phyloP scores from a whole-genome alignment of 768 basidiomycete species.

The Panellus pusillus region DNA sequence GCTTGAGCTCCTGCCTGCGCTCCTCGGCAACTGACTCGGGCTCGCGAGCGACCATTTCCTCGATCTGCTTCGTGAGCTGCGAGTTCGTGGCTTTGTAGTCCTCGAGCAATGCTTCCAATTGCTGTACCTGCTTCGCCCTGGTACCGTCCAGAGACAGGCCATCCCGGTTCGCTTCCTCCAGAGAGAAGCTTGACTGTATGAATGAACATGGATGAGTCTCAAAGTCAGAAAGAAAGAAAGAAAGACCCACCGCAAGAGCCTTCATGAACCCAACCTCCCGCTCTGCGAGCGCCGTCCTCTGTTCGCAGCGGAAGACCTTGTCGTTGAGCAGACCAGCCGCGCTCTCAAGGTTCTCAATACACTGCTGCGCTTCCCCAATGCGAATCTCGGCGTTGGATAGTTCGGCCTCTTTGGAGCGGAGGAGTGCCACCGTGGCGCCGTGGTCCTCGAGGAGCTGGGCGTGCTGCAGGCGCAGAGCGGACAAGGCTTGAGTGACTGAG shows the following conservation, averaged over 20 bases:
- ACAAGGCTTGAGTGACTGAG: slow-evolving; percentile 56
- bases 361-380: slow-evolving; percentile 36
- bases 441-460: slow-evolving; percentile 68
- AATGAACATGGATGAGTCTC: background rate
- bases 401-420: slow-evolving; percentile 56
- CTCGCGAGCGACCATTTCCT: slow-evolving; percentile 40
- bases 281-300: slow-evolving; percentile 39
- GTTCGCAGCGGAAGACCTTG: slow-evolving; percentile 31
- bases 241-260: slow-evolving; percentile 60
- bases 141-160: slow-evolving; percentile 33
- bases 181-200: slow-evolving; percentile 60
- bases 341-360: slow-evolving; percentile 33
- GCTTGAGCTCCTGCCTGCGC: slow-evolving; percentile 38
- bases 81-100: slow-evolving; percentile 55
- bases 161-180: slow-evolving; percentile 49
- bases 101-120: slow-evolving; percentile 55
- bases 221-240: background rate
- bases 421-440: slow-evolving; percentile 53
- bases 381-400: slow-evolving; percentile 39
- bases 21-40: slow-evolving; percentile 34
- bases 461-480: slow-evolving; percentile 60
- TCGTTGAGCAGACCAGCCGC: slow-evolving; percentile 42
- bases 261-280: slow-evolving; percentile 67
- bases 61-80: slow-evolving; percentile 48
- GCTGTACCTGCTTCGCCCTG: slow-evolving; percentile 44